phyloP scores from a whole-genome alignment of 1,284 basidiomycete species.

The Polyporus tsugae region DNA sequence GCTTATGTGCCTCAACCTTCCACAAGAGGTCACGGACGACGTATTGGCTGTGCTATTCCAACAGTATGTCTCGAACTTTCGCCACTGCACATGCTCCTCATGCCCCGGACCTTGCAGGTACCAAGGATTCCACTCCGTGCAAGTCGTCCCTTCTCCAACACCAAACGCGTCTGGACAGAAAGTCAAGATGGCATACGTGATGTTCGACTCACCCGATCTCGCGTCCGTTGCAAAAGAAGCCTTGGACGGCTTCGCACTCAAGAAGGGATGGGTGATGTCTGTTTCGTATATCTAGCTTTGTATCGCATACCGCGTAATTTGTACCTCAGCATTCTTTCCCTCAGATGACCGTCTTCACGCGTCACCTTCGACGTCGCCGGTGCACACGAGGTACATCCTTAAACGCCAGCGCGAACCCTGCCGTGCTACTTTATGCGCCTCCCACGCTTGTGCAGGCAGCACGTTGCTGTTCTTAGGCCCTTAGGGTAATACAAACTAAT shows the following conservation, averaged over 20 bases:
- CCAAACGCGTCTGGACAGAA: conserved; percentile 66
- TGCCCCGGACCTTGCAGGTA: conserved; percentile 56
- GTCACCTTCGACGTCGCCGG: neutral
- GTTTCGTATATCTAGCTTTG: conserved; percentile 71
- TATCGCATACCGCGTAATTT: conserved; percentile 30
- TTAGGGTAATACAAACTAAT: neutral
- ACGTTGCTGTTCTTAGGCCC: neutral
- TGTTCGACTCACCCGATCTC: conserved; percentile 76
- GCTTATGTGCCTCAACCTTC: conserved; percentile 80
- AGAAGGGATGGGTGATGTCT: conserved; percentile 83
- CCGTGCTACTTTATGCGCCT: neutral
- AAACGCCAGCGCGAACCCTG: neutral
- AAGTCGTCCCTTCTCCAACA: conserved; percentile 71
- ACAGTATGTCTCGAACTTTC: conserved; percentile 63
- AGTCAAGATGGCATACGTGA: conserved; percentile 79
- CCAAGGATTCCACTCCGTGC: conserved; percentile 76
- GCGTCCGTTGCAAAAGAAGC: conserved; percentile 82
- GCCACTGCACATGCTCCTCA: conserved; percentile 4
- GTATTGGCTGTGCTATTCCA: conserved; percentile 86
- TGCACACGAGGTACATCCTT: neutral
- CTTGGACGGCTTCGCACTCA: conserved; percentile 80
- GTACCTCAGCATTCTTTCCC: conserved; percentile 28
- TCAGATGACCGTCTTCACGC: conserved; percentile 17
- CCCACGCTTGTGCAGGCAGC: conserved; percentile 1
- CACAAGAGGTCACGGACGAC: conserved; percentile 82